phyloP scores from a whole-genome alignment of 2,329 filamentous ascomycete species.

The Pleoardoris graminearum region DNA sequence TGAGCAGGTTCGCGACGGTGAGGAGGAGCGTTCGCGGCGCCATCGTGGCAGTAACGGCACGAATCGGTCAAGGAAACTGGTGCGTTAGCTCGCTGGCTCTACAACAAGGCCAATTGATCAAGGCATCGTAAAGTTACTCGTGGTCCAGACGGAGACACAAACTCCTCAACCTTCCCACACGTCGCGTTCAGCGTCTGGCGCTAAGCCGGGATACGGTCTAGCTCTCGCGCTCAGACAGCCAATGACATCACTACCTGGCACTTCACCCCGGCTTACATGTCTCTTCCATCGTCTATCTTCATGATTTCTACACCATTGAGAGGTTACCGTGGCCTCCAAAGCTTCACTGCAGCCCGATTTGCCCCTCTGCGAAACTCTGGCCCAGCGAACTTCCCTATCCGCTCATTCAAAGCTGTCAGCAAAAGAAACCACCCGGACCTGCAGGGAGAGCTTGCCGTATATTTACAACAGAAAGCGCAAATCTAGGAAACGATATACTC shows the following conservation, averaged over 20 bases:
- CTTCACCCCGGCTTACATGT: constrained; percentile 5
- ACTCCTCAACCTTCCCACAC: constrained; percentile 11
- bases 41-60: constrained; percentile 20
- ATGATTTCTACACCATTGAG: constrained; percentile 25
- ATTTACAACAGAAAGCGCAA: neutral
- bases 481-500: neutral
- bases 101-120: neutral
- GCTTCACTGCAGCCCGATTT: neutral
- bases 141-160: constrained; percentile 21
- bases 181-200: constrained; percentile 33
- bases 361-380: too few relatives aligned
- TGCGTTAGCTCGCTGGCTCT: neutral
- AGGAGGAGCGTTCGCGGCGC: constrained; percentile 49
- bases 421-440: neutral
- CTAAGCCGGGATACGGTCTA: constrained; percentile 21
- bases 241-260: constrained; percentile 40
- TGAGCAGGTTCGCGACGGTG: constrained; percentile 71
- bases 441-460: constrained; percentile 3
- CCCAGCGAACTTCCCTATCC: neutral
- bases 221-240: constrained; percentile 23
- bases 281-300: neutral
- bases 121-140: constrained; percentile 16
- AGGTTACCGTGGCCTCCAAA: neutral
- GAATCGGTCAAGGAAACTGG: neutral
- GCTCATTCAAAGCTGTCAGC: neutral